These are phyloP conservation scores for Dactylonectria macrodidyma DNA, from an alignment of 2,329 filamentous ascomycete species.

Conservation along the genomic window DNA sequence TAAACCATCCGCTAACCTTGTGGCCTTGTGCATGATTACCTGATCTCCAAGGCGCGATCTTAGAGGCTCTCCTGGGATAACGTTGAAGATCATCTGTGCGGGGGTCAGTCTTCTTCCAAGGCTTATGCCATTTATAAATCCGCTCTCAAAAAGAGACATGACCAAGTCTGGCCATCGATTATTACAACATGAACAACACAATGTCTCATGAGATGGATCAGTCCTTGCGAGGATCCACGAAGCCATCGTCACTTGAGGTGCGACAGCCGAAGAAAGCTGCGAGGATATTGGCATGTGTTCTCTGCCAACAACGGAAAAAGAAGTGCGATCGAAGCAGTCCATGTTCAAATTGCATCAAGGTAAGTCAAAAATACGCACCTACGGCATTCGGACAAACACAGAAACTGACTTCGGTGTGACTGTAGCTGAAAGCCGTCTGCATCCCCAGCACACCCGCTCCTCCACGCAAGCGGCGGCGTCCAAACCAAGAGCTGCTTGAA, in stretches of 20 bases:
- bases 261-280: conserved; percentile 33
- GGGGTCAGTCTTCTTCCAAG: background rate
- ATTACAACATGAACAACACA: conserved; percentile 16
- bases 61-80: conserved; percentile 7
- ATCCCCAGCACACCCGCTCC: conserved; percentile 49
- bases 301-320: conserved; percentile 53
- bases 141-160: background rate
- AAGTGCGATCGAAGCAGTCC: conserved; percentile 52
- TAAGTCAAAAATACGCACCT: conserved; percentile 17
- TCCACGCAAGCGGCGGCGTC: conserved; percentile 48
- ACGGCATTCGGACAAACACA: background rate
- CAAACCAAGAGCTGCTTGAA: conserved; percentile 49
- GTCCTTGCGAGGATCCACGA: conserved; percentile 19
- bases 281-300: conserved; percentile 45
- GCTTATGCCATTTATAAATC: conserved; percentile 15
- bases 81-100: conserved; percentile 11
- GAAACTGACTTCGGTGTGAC: background rate
- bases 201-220: conserved; percentile 11
- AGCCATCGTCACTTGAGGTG: conserved; percentile 27
- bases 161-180: background rate
- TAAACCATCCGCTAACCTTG: background rate
- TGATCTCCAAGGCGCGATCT: conserved; percentile 9
- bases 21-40: conserved; percentile 15
- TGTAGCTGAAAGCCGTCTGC: conserved; percentile 45
- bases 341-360: conserved; percentile 50